These are phyloP conservation scores for Gossypium anomalum DNA, from an alignment of 345 rosid genomes.

Conservation along the genomic window DNA sequence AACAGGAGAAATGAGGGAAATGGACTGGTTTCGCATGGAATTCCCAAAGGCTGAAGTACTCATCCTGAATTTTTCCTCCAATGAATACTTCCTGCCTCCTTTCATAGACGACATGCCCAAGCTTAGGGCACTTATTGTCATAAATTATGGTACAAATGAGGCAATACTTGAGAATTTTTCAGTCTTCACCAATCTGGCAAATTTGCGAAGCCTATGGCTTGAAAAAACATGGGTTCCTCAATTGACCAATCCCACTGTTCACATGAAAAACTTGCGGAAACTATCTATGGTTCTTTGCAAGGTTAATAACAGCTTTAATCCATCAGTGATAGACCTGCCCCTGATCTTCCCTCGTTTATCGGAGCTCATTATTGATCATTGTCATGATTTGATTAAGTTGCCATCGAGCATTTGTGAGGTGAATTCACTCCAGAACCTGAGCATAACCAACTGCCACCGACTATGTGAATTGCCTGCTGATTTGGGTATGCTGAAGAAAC, in stretches of 20 bases:
- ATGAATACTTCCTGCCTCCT: constrained; percentile 71
- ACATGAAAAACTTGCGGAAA: constrained; percentile 47
- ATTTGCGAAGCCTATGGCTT: constrained; percentile 80
- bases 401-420: constrained; percentile 54
- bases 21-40: constrained; percentile 73
- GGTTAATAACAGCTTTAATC: constrained; percentile 52
- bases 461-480: constrained; percentile 46
- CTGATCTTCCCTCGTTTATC: constrained; percentile 53
- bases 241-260: constrained; percentile 38
- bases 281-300: constrained; percentile 74
- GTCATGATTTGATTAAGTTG: constrained; percentile 58
- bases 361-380: constrained; percentile 76
- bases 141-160: constrained; percentile 52
- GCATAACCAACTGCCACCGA: constrained; percentile 85
- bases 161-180: constrained; percentile 55
- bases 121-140: constrained; percentile 66
- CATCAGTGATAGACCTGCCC: constrained; percentile 40
- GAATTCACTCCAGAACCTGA: constrained; percentile 49
- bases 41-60: constrained; percentile 89
- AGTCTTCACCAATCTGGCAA: constrained; percentile 41
- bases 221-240: constrained; percentile 61
- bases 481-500: constrained; percentile 45
- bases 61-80: constrained; percentile 57
- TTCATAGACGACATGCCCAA: constrained; percentile 61
- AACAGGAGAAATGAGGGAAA: constrained; percentile 69